These are phyloP conservation scores for Syncephalastrum contaminatum DNA, from an alignment of 371 early-diverging fungal species.

Conservation along the genomic window DNA sequence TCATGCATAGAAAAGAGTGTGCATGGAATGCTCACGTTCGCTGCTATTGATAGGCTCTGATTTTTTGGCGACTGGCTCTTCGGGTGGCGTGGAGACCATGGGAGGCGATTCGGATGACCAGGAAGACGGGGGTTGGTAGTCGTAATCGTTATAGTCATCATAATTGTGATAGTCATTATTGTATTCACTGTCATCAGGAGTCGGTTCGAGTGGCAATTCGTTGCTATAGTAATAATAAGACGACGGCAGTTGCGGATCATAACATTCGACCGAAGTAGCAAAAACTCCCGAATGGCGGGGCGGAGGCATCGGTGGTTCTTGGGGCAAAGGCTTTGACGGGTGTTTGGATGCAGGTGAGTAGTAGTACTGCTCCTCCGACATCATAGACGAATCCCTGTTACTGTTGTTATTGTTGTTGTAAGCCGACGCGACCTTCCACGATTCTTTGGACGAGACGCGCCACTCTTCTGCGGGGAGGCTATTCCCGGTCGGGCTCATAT, in stretches of 20 bases:
- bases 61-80: neutral
- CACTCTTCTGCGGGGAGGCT: too few species aligned
- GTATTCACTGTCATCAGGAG: neutral
- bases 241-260: slow-evolving; percentile 2
- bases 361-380: too few species aligned
- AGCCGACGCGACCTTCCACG: too few species aligned
- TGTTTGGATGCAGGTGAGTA: neutral
- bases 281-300: slow-evolving; percentile 15
- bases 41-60: neutral
- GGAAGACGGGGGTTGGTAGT: neutral
- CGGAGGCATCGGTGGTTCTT: slow-evolving; percentile 27
- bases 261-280: neutral
- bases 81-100: slow-evolving; percentile 2
- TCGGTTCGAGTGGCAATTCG: slow-evolving; percentile 8
- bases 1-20: neutral
- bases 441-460: too few species aligned
- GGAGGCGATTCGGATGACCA: neutral
- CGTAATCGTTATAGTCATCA: neutral
- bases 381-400: too few species aligned
- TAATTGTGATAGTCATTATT: neutral
- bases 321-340: slow-evolving; percentile 24
- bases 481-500: too few species aligned
- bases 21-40: too few species aligned
- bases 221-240: slow-evolving; percentile 4
- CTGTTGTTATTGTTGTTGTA: too few species aligned